Evolutionary conservation across 176 grass and related monocot species (phyloP), one percentile per base, ranked within the genome.

Genomic region (Themeda triandra): DNA sequence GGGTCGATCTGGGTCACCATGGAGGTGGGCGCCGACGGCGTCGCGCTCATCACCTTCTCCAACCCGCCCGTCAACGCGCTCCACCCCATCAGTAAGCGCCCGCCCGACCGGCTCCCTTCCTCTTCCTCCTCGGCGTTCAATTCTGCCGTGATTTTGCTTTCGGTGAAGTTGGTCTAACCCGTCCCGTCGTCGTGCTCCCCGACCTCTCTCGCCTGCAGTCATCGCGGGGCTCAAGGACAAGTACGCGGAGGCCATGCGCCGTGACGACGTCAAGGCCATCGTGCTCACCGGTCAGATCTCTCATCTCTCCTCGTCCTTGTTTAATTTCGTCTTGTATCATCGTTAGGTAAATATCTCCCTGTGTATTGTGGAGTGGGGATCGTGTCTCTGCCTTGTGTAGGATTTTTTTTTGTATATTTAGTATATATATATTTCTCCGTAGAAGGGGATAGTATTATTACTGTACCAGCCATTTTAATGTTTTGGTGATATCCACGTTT

Each of bases 11-110:
- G 91, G 53, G 93, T 94, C 31, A 86, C 93, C 76, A 99, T 99
- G 96, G 96, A 99, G 69, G 93, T 99, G 29, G 89, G 91, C 49
- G 75, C 63, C 66, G 93, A 99, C 37, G 96, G 81, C 62, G 89
- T 99, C 31, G 96, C 93, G 64, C 63, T 99, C 66, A 80, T 99
- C 86, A 99, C 96, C 74, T 92, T 99, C 86, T 79, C 49, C 86
- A 94, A 99, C 79, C 93, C 96, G 71, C 96, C 93, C 24, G 96
- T 99, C 58, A 96, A 99, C 71, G 96, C 93, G 35, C 85, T 98
- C 32, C 91, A 92, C 66, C 96, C 95, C 40, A 83, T 82, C 74
- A 89, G 95, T 98, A 84, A 39, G 75, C 10, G 9, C 0, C 4
- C 41, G 8, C 2, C 4, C 10, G 2, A 1, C 10, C 23, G 1